Conservation (phyloP, 441 rosid species). For the Cnidoscolus chayamansa region DNA sequence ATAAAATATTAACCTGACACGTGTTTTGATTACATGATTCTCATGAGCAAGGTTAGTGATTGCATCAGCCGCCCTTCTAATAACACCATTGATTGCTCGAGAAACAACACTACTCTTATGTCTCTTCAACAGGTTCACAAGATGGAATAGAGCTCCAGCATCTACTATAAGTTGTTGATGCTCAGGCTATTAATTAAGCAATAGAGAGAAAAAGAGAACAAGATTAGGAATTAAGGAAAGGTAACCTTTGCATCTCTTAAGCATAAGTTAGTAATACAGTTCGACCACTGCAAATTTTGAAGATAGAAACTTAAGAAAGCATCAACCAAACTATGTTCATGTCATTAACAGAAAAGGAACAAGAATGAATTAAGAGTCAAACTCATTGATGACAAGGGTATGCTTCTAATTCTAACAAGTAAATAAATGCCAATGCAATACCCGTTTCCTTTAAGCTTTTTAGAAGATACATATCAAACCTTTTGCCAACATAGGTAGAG, state of each 20-base stretch:
- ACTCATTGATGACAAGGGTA: no score
- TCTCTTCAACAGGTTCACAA: constrained; percentile 71
- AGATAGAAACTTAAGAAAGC: background rate
- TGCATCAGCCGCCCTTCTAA: constrained; percentile 92
- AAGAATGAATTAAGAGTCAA: background rate
- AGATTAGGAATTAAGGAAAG: constrained; percentile 4
- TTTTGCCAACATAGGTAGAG: background rate
- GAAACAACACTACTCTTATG: constrained; percentile 48
- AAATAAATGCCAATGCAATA: no score
- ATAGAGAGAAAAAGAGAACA: background rate
- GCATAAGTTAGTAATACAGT: no score
- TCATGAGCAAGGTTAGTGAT: constrained; percentile 97
- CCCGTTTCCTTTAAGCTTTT: no score
- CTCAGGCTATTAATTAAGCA: constrained; percentile 66
- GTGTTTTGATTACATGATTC: constrained; percentile 77
- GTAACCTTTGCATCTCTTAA: background rate
- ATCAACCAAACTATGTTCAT: background rate
- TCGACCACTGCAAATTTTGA: background rate
- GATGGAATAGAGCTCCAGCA: constrained; percentile 77
- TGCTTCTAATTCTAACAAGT: no score
- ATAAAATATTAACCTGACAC: constrained; percentile 60
- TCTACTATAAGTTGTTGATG: constrained; percentile 89
- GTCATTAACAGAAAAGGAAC: background rate
- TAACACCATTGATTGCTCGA: constrained; percentile 64
- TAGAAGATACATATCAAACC: no score